Percentiles rank a stretch among this genome's conserved stretches.
Conservation (phyloP, 257 asterid genomes). For the Capsicum rhomboideum region DNA sequence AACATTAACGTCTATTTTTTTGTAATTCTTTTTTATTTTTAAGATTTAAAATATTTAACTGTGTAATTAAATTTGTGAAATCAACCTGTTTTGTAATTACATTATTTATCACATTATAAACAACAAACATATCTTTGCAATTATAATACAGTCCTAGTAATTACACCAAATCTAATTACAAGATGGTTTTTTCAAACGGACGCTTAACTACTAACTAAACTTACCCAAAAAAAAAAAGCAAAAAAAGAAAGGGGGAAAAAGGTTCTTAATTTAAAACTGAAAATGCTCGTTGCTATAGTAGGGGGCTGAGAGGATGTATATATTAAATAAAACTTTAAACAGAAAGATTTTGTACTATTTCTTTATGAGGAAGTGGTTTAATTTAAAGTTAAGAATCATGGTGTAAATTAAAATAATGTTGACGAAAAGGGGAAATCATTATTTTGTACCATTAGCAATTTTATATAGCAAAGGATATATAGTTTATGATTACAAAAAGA, state of each 20-base stretch:
- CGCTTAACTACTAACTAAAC: background rate
- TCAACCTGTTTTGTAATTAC: too few species aligned
- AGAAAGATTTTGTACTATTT: background rate
- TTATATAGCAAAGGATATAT: background rate
- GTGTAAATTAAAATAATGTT: background rate
- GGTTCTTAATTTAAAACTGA: background rate
- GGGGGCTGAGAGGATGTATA: background rate
- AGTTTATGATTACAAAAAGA: slow-evolving; percentile 19
- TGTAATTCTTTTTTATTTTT: too few species aligned
- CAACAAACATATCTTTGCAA: background rate
- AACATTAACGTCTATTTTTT: too few species aligned
- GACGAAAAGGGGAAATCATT: background rate
- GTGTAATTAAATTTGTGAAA: too few species aligned
- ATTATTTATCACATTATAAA: too few species aligned
- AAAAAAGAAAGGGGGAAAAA: background rate
- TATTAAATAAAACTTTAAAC: background rate
- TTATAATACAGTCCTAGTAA: background rate
- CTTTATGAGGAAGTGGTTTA: background rate
- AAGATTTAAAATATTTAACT: too few species aligned
- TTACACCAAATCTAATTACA: background rate
- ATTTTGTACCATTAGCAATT: slow-evolving; percentile 7
- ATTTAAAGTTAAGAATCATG: background rate
- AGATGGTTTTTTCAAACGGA: background rate
- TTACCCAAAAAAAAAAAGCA: background rate
- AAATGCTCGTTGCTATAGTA: background rate